Base-by-base conservation (phyloP, 1,284 basidiomycete genomes). In the Cryptococcus sp. region DNA sequence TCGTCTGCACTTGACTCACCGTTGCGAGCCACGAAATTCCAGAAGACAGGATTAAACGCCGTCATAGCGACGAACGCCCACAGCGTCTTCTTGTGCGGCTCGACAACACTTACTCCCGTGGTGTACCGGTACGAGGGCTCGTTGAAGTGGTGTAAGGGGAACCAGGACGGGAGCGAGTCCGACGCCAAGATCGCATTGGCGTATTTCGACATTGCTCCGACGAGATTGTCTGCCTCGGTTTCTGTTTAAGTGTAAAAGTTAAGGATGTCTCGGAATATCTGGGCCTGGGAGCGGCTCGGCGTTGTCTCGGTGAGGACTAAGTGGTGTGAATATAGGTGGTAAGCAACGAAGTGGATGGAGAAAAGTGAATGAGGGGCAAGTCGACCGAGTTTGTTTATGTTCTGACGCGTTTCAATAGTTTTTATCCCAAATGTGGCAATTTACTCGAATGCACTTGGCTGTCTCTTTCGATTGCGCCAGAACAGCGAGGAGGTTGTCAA, bases 21-120 rank as follows among this genome's bases (percentile, higher is more conserved):
- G 81, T 95, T 93, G 59, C 88, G 87, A 25, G 94, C 94, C 39
- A 94, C 87, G 61, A 93, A 87, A 80, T 98, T 98, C 95, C 94
- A 98, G 68, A 90, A 94, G 1, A 87, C 86, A 0, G 94, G 94
- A 73, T 97, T 97, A 82, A 96, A 95, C 16, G 85, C 73, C 51
- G 93, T 88, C 57, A 87, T 78, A 0, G 83, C 80, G 17, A 89
- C 65, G 1, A 86, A 86, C 23, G 89, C 64, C 73, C 83, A 84
- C 40, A 96, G 75, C 25, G 89, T 89, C 2, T 80, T 73, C 70
- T 90, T 84, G 40, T 81, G 83, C 23, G 83, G 76, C 79, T 93
- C 87, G 49, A 79, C 65, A 19, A 75, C 57, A 10, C 67, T 57
- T 20, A 63, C 13, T 11, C 60, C 54, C 6, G 63, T 53, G 19